Evolutionary conservation across 495 filamentous ascomycete genomes (phyloP).

Genomic region (Platismatia glauca): DNA sequence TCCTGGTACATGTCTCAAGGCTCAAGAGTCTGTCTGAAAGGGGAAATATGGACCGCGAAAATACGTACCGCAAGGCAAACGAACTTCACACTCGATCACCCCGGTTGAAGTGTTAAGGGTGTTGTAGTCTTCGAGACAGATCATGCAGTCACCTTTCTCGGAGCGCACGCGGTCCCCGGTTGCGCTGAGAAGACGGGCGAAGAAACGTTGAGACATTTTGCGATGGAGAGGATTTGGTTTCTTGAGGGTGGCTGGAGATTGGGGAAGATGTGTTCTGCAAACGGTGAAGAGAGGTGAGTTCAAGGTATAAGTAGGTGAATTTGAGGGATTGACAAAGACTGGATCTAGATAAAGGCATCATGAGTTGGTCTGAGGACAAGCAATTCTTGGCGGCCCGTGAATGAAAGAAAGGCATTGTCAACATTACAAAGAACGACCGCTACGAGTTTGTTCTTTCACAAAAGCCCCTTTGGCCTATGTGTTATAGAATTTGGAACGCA

Average conservation of each 20-base stretch:
- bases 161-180: background rate
- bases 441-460: background rate
- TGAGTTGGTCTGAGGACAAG: background rate
- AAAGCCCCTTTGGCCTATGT: background rate
- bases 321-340: background rate
- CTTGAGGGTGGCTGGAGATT: background rate
- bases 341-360: background rate
- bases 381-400: background rate
- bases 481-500: background rate
- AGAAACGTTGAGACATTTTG: background rate
- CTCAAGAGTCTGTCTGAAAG: no score
- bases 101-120: background rate
- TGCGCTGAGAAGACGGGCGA: background rate
- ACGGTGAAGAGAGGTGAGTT: background rate
- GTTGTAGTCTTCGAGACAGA: background rate
- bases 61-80: background rate
- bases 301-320: background rate
- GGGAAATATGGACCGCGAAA: no score
- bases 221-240: background rate
- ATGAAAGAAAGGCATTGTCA: background rate
- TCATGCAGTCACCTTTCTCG: background rate
- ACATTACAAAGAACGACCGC: background rate
- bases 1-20: no score
- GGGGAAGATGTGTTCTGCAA: background rate
- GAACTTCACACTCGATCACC: background rate